Evolutionary conservation across 2,329 filamentous ascomycete genomes (phyloP).

Genomic region (Sphaerostilbella broomeana): DNA sequence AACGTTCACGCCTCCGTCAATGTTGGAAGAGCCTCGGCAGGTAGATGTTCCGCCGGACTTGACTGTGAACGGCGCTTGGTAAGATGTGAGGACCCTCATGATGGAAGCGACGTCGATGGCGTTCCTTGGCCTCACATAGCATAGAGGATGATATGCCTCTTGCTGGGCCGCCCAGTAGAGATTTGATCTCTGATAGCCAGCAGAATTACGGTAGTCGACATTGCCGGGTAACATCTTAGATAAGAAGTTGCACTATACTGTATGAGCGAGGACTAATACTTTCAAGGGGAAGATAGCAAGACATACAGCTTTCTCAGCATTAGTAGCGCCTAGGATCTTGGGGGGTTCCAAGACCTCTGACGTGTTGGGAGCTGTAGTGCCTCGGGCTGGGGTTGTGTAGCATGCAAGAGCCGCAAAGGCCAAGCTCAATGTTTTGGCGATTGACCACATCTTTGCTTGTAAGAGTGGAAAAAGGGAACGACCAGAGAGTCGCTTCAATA

Average conservation of each 20-base stretch:
- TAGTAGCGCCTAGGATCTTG: too few relatives aligned
- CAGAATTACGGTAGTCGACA: conserved; percentile 3
- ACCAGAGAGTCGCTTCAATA: too few relatives aligned
- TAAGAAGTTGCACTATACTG: neutral
- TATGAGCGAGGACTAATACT: too few relatives aligned
- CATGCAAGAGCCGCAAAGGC: too few relatives aligned
- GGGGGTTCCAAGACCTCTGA: too few relatives aligned
- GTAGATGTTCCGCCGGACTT: conserved; percentile 47
- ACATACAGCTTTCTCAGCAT: too few relatives aligned
- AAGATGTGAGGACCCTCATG: conserved; percentile 13
- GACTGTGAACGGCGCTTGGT: conserved; percentile 36
- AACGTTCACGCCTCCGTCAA: conserved; percentile 34
- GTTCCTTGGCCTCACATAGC: conserved; percentile 16
- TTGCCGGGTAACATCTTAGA: neutral
- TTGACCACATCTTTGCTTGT: too few relatives aligned
- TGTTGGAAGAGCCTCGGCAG: conserved; percentile 38
- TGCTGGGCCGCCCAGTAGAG: conserved; percentile 29
- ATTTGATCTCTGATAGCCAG: conserved; percentile 12
- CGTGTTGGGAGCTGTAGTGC: too few relatives aligned
- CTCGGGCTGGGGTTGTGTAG: too few relatives aligned
- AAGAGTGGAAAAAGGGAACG: too few relatives aligned
- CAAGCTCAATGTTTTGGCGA: too few relatives aligned
- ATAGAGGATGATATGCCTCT: conserved; percentile 16
- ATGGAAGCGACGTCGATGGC: conserved; percentile 14
- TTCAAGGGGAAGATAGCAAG: too few relatives aligned